Conservation (phyloP, 2,329 filamentous ascomycete species). For the Cladophialophora yegresii region DNA sequence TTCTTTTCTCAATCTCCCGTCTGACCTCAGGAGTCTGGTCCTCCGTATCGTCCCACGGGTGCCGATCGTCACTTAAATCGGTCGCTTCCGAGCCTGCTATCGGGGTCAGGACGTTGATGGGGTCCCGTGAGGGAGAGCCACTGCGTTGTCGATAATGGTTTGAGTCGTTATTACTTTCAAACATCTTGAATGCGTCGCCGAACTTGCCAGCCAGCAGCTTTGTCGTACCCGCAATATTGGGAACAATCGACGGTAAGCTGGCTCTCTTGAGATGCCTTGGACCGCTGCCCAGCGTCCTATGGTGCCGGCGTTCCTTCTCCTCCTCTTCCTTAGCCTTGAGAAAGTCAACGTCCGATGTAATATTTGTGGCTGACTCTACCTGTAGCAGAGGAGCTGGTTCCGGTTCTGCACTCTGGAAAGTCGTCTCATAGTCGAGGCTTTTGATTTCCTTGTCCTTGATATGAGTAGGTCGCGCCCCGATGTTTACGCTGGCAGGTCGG, state of each 20-base stretch:
- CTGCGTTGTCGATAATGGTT: slow-evolving; percentile 41
- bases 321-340: slow-evolving; percentile 72
- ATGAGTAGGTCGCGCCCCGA: slow-evolving; percentile 80
- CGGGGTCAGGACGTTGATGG: slow-evolving; percentile 60
- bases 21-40: slow-evolving; percentile 83
- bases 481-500: slow-evolving; percentile 78
- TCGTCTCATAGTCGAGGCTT: slow-evolving; percentile 28
- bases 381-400: slow-evolving; percentile 34
- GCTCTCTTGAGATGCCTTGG: slow-evolving; percentile 66
- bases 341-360: slow-evolving; percentile 80
- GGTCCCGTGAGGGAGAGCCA: slow-evolving; percentile 49
- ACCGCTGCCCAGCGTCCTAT: slow-evolving; percentile 59
- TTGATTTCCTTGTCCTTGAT: slow-evolving; percentile 70
- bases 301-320: slow-evolving; percentile 60
- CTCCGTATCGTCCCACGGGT: slow-evolving; percentile 65
- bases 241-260: slow-evolving; percentile 64
- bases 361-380: slow-evolving; percentile 62
- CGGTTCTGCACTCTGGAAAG: slow-evolving; percentile 30
- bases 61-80: slow-evolving; percentile 66
- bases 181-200: slow-evolving; percentile 89
- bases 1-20: slow-evolving; percentile 80
- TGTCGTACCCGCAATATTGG: slow-evolving; percentile 70
- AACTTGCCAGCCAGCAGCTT: slow-evolving; percentile 84
- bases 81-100: slow-evolving; percentile 76
- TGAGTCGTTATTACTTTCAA: slow-evolving; percentile 61